phyloP scores from a whole-genome alignment of 202 grass and related monocot species.

The Digitaria exilis region DNA sequence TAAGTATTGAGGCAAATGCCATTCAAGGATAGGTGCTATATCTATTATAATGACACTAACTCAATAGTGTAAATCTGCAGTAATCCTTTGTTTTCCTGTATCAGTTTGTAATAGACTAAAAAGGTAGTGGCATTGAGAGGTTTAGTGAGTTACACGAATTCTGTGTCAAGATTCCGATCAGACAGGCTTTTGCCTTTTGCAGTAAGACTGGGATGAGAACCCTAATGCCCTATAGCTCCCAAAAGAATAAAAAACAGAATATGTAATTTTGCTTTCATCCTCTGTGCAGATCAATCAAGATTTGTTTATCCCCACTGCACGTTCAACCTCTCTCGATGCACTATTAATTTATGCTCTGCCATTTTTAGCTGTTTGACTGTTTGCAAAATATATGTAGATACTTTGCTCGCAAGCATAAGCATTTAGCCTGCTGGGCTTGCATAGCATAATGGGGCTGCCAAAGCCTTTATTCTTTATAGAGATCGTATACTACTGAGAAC shows the following conservation, averaged over 20 bases:
- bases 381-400: slow-evolving; percentile 9
- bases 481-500: not conserved
- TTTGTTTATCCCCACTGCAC: too few species aligned
- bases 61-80: too few species aligned
- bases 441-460: not conserved
- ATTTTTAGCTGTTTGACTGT: not conserved
- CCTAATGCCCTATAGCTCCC: too few species aligned
- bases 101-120: too few species aligned
- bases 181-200: too few species aligned
- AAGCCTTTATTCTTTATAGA: not conserved
- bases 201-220: too few species aligned
- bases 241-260: too few species aligned
- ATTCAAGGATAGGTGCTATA: not conserved
- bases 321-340: too few species aligned
- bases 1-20: not conserved
- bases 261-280: not conserved
- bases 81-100: too few species aligned
- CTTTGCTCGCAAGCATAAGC: not conserved
- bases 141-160: too few species aligned
- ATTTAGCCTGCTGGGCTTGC: not conserved
- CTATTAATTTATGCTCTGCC: not conserved
- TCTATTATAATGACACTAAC: not conserved
- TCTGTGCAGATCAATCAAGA: not conserved
- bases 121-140: too few species aligned
- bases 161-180: too few species aligned